A percentile compares a stretch with the other conserved stretches of the same genome.
Evolutionary conservation across 495 filamentous ascomycete species (phyloP).

Genomic region (Elasticomyces elasticus): DNA sequence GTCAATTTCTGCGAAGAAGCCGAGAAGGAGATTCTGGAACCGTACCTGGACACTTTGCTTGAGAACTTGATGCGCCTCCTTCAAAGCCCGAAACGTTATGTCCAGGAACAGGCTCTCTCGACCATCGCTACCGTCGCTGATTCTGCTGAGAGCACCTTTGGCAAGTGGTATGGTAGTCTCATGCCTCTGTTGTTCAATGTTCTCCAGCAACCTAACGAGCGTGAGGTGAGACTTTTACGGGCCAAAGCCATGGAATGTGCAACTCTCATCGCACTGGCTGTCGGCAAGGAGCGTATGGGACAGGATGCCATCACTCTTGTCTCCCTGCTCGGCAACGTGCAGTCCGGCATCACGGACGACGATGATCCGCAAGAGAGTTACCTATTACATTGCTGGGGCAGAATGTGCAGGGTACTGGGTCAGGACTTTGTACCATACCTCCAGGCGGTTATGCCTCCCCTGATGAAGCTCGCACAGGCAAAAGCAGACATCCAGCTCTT

Average conservation of each 20-base stretch:
- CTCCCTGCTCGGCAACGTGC: constrained; percentile 74
- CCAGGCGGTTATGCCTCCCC: constrained; percentile 84
- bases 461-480: constrained; percentile 81
- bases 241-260: constrained; percentile 99
- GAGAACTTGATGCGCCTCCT: constrained; percentile 72
- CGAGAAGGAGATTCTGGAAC: constrained; percentile 82
- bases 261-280: constrained; percentile 88
- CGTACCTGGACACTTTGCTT: constrained; percentile 83
- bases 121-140: constrained; percentile 98
- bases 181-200: constrained; percentile 94
- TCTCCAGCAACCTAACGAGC: constrained; percentile 75
- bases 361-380: constrained; percentile 97
- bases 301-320: constrained; percentile 77
- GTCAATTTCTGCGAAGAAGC: constrained; percentile 99
- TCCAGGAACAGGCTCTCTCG: constrained; percentile 95
- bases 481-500: constrained; percentile 96
- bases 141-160: constrained; percentile 89
- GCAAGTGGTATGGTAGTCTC: constrained; percentile 86
- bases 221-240: constrained; percentile 80
- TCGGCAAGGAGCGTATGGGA: constrained; percentile 86
- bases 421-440: constrained; percentile 87
- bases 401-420: constrained; percentile 93
- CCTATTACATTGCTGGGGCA: constrained; percentile 96
- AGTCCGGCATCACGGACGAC: constrained; percentile 74
- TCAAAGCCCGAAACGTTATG: constrained; percentile 82